Base-by-base conservation (phyloP, 495 filamentous ascomycete genomes). In the Penicillium manginii region DNA sequence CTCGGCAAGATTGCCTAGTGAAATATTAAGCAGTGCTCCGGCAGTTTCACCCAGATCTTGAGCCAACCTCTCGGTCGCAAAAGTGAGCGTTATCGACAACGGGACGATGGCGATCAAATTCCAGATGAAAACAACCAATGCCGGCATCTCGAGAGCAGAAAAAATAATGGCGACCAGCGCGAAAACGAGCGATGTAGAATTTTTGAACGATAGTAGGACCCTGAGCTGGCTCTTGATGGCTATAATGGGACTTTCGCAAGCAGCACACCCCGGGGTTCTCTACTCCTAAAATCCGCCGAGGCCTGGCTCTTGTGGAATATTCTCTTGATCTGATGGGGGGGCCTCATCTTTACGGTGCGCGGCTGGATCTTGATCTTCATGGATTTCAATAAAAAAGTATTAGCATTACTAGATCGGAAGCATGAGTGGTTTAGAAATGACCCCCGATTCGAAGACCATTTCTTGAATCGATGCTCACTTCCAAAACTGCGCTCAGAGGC, bases 101-200 rank as follows among this genome's bases (percentile, higher is more conserved):
- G 65, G 67, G 12, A 70, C 52, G 42, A 70, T 68, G 17, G 65
- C 67, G 39, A 66, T 59, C n/a, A 70, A 52, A 39, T 70, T 70
- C 50, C 52, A 53, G 26, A 63, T 49, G 32, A 70, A 69, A 50
- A 60, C 52, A n/a, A 58, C 33, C 19, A 65, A 37, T 12, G 57
- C 43, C 33, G 55, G 45, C 19, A 29, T 51, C 8, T 39, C 7
- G 22, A 37, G 31, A 43, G 46, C 32, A 18, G 55, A 57, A 31
- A 57, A 31, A 18, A 51, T 29, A 19, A 57, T 57, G 12, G 55
- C 35, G 19, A 57, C 22, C 17, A 51, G 35, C 18, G 55, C 47
- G 21, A 57, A 57, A 11, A 23, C 31, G 18, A 57, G 17, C 23
- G 47, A 57, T 17, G 50, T 40, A 14, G 50, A 17, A 35, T 57